Base-by-base conservation (phyloP, 257 asterid genomes). In the Solanum gandarillasii region DNA sequence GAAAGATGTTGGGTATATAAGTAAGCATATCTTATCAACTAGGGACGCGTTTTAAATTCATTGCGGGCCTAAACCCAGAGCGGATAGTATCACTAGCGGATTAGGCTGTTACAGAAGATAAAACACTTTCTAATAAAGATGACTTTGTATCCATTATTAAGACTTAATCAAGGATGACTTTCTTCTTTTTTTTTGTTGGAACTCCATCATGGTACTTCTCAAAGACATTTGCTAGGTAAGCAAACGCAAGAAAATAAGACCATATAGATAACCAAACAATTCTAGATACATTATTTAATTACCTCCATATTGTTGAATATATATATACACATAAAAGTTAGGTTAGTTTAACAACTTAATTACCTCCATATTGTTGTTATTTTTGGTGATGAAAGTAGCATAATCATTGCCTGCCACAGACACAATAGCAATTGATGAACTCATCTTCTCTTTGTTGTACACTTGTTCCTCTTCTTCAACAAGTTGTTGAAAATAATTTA, bases 331-430 rank as follows among this genome's bases (percentile, higher is more conserved):
- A 34, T 21, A 31, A 21, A 55, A 62, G 32, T 20, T 29, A 32
- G 31, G 35, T 67, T 88, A 88, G 90, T 65, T 91, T 46, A 88
- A 88, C 89, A 39, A 88, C 89, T 78, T 71, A 71, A 70, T 71
- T 87, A 93, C 95, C 91, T 90, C 67, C n/a, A 73, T 29, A 82
- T 88, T 35, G 67, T 79, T 43, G 1, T 71, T 31, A 31, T 89
- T 87, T 71, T 71, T 90, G 86, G 93, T 91, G 9, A 92, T 85
- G 72, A 81, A 95, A 87, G 94, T 86, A 31, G 87, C 92, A 11
- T 95, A 94, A 89, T 94, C 98, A 70, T 95, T 95, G 89, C 98
- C 98, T 0, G 93, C 96, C 31, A 93, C 89, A 55, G 95, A 90
- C 36, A 95, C 94, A 7, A 95, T 90, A 75, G 94, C 96, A 21